These are phyloP conservation scores for Epichloe typhina DNA, from an alignment of 2,329 filamentous ascomycete species.

Conservation along the genomic window DNA sequence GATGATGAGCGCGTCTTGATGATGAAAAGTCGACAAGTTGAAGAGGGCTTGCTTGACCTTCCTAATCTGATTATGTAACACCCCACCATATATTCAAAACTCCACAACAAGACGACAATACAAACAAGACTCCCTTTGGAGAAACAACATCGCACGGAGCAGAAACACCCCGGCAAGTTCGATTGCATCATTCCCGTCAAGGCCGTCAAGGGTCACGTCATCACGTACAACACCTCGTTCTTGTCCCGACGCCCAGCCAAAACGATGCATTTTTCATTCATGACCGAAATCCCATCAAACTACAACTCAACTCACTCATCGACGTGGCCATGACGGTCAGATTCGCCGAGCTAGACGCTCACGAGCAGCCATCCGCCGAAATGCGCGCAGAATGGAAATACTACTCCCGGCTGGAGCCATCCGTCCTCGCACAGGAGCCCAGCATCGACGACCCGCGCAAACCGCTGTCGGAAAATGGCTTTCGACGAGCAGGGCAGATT, in stretches of 20 bases:
- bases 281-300: too few species aligned
- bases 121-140: too few species aligned
- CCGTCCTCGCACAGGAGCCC: conserved; percentile 36
- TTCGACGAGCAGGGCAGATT: not conserved
- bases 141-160: too few species aligned
- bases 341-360: conserved; percentile 50
- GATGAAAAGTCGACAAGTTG: not conserved
- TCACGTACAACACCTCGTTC: too few species aligned
- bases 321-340: conserved; percentile 13
- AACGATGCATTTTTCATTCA: too few species aligned
- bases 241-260: too few species aligned
- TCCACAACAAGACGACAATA: not conserved
- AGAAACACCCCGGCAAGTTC: too few species aligned
- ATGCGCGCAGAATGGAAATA: conserved; percentile 64
- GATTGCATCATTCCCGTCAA: too few species aligned
- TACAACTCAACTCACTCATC: too few species aligned
- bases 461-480: conserved; percentile 22
- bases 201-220: too few species aligned
- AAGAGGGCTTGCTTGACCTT: not conserved
- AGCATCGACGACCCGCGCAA: conserved; percentile 42
- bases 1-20: too few species aligned
- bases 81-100: not conserved
- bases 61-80: conserved; percentile 2
- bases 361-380: conserved; percentile 60
- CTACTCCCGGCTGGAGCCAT: conserved; percentile 48